Conservation (phyloP, 805 yeast genomes). For the Pichia exigua region DNA sequence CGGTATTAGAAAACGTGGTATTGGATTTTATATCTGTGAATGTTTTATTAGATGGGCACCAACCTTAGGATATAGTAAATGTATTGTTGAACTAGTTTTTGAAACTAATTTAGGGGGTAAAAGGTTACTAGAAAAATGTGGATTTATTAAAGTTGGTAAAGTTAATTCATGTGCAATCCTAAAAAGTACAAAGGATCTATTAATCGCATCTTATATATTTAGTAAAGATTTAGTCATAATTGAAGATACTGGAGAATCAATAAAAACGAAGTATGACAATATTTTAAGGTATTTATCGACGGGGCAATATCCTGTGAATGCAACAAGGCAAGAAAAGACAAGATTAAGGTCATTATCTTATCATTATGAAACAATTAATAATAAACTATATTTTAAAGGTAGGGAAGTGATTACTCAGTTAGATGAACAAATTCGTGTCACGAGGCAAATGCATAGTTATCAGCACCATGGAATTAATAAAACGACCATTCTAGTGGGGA, state of each 20-base stretch:
- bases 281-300: constrained; percentile 72
- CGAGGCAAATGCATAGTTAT: constrained; percentile 55
- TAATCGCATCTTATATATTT: constrained; percentile 82
- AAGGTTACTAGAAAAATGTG: constrained; percentile 64
- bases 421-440: constrained; percentile 64
- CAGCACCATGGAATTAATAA: constrained; percentile 86
- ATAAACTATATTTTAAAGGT: constrained; percentile 50
- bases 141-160: constrained; percentile 72
- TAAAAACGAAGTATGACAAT: constrained; percentile 45
- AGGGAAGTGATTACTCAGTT: constrained; percentile 80
- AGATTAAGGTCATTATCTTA: constrained; percentile 73
- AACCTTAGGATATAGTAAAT: constrained; percentile 74
- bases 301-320: constrained; percentile 78
- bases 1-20: constrained; percentile 86
- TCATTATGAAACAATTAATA: constrained; percentile 64
- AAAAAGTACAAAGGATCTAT: constrained; percentile 64
- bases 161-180: constrained; percentile 83
- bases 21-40: constrained; percentile 78
- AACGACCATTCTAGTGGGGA: constrained; percentile 70
- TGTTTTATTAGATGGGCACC: constrained; percentile 90
- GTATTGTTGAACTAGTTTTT: constrained; percentile 77
- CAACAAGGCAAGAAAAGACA: constrained; percentile 82
- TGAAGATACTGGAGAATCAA: constrained; percentile 11
- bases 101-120: constrained; percentile 83
- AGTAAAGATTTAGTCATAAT: constrained; percentile 67